Conservation (phyloP, 331 rosid genomes). For the Rosa hybrid region DNA sequence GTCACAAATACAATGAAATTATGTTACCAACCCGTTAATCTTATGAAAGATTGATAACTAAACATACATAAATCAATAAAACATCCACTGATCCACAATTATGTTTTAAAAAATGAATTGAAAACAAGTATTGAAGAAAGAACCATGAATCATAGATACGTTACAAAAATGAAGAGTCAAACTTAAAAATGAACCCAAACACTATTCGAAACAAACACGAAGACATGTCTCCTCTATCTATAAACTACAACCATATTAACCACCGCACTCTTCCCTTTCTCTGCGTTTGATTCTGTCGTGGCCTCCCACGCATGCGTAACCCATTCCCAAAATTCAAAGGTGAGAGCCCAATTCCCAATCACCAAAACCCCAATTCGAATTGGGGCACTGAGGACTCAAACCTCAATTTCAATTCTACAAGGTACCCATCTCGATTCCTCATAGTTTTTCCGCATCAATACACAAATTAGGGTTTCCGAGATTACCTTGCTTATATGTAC, state of each 20-base stretch:
- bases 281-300: not conserved
- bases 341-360: conserved; percentile 1
- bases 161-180: not conserved
- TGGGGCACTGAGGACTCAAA: conserved; percentile 1
- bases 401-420: conserved; percentile 9
- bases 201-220: not conserved
- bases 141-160: not conserved
- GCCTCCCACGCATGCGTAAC: not conserved
- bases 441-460: not conserved
- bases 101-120: too few species aligned
- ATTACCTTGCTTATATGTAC: not conserved
- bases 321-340: conserved; percentile 3
- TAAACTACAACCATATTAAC: conserved; percentile 7
- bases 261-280: not conserved
- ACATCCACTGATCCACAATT: too few species aligned
- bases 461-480: conserved; percentile 9
- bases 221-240: not conserved
- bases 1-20: too few species aligned
- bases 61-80: too few species aligned
- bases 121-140: not conserved
- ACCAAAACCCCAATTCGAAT: conserved; percentile 6
- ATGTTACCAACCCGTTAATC: too few species aligned
- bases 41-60: too few species aligned
- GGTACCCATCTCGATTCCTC: conserved; percentile 5
- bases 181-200: not conserved